Percentiles rank a stretch among this genome's conserved stretches.
Evolutionary conservation across 1,284 basidiomycete genomes (phyloP).

Genomic region (Ceratobasidium sp.): DNA sequence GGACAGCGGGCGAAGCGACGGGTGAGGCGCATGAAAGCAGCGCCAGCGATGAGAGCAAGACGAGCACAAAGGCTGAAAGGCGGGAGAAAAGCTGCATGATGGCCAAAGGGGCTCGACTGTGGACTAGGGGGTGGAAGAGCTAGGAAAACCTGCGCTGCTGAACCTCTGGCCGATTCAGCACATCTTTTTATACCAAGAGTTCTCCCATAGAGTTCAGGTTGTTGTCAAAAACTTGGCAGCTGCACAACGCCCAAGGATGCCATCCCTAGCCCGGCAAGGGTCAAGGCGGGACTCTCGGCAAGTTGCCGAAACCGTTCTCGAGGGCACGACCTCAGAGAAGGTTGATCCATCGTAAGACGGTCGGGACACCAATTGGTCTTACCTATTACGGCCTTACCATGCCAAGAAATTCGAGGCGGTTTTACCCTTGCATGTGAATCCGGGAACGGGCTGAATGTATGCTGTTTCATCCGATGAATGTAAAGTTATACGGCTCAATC

Average conservation of each 20-base stretch:
- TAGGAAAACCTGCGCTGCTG: slow-evolving; percentile 38
- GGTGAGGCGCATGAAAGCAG: slow-evolving; percentile 36
- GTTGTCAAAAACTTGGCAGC: not conserved
- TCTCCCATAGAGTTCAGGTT: not conserved
- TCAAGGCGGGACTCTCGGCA: not conserved
- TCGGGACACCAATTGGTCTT: not conserved
- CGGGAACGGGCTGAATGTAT: not conserved
- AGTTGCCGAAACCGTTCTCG: not conserved
- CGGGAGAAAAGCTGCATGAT: slow-evolving; percentile 39
- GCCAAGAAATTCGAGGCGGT: not conserved
- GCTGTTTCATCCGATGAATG: not conserved
- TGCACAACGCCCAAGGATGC: not conserved
- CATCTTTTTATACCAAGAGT: slow-evolving; percentile 7
- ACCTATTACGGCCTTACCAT: not conserved
- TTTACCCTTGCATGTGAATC: not conserved
- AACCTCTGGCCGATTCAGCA: not conserved
- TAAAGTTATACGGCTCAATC: not conserved
- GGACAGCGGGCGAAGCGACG: not conserved
- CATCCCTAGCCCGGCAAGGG: not conserved
- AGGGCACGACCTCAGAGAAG: not conserved
- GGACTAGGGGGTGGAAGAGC: slow-evolving; percentile 14
- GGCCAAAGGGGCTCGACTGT: not conserved
- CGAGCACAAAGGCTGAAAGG: slow-evolving; percentile 18
- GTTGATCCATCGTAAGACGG: not conserved
- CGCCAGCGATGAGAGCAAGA: slow-evolving; percentile 34